These are phyloP conservation scores for Boletus pseudopeckii DNA, from an alignment of 768 basidiomycete genomes.

Conservation along the genomic window DNA sequence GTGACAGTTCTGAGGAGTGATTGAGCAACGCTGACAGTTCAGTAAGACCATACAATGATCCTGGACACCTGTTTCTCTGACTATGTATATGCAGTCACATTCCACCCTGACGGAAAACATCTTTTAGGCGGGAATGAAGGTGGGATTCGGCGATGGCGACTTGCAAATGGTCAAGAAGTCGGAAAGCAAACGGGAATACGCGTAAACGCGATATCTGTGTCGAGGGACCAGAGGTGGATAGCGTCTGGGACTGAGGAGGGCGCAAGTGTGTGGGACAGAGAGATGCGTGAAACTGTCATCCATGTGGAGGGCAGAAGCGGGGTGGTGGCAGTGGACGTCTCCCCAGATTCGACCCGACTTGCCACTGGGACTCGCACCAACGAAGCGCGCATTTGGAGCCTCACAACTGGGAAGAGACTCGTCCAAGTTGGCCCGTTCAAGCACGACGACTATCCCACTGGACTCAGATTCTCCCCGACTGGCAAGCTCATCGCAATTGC, in stretches of 20 bases:
- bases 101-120: no score
- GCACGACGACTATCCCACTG: fast-evolving
- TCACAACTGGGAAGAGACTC: background rate
- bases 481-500: background rate
- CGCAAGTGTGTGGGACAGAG: background rate
- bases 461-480: background rate
- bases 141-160: background rate
- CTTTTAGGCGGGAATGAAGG: no score
- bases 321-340: background rate
- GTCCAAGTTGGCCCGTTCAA: background rate
- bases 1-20: no score
- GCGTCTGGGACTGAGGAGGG: background rate
- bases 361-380: background rate
- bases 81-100: no score
- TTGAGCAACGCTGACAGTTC: no score
- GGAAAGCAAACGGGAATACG: no score
- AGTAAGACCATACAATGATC: no score
- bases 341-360: background rate
- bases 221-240: background rate
- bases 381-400: background rate
- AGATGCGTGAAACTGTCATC: background rate
- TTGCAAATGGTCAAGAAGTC: background rate
- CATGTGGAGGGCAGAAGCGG: background rate
- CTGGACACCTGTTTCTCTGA: no score
- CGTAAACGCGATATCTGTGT: background rate